Conservation (phyloP, 106 monocot genomes). For the Phalaenopsis equestris region DNA sequence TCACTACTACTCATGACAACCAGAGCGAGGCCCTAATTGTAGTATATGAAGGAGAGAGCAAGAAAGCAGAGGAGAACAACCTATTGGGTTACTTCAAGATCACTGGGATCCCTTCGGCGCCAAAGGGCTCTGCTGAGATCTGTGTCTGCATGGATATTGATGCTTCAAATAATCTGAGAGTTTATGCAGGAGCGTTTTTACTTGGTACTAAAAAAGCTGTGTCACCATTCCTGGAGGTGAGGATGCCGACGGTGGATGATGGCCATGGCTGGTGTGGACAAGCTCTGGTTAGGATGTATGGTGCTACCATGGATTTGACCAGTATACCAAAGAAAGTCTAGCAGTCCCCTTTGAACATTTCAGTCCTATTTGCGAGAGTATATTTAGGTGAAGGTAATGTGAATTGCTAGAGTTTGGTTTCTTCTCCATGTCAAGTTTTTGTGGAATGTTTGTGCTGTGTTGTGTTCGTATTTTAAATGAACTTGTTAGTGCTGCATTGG, state of each 20-base stretch:
- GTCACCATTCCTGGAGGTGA: constrained; percentile 51
- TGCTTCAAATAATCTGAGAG: constrained; percentile 50
- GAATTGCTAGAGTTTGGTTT: too few relatives aligned
- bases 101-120: constrained; percentile 44
- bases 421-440: too few relatives aligned
- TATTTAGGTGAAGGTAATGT: too few relatives aligned
- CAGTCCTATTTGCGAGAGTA: too few relatives aligned
- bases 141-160: constrained; percentile 74
- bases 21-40: constrained; percentile 63
- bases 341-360: background rate
- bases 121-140: constrained; percentile 56
- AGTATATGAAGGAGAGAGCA: constrained; percentile 72
- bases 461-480: background rate
- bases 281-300: constrained; percentile 45
- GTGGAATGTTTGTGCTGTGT: background rate
- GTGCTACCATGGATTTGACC: constrained; percentile 34
- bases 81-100: constrained; percentile 73
- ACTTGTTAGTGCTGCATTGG: background rate
- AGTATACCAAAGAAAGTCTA: constrained; percentile 29
- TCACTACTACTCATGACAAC: constrained; percentile 54
- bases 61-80: constrained; percentile 40
- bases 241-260: constrained; percentile 65
- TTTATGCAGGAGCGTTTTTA: constrained; percentile 38
- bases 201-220: constrained; percentile 8
- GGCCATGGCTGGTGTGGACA: constrained; percentile 63